These are phyloP conservation scores for Tolypocladium tropicale DNA, from an alignment of 2,329 filamentous ascomycete species.

Conservation along the genomic window DNA sequence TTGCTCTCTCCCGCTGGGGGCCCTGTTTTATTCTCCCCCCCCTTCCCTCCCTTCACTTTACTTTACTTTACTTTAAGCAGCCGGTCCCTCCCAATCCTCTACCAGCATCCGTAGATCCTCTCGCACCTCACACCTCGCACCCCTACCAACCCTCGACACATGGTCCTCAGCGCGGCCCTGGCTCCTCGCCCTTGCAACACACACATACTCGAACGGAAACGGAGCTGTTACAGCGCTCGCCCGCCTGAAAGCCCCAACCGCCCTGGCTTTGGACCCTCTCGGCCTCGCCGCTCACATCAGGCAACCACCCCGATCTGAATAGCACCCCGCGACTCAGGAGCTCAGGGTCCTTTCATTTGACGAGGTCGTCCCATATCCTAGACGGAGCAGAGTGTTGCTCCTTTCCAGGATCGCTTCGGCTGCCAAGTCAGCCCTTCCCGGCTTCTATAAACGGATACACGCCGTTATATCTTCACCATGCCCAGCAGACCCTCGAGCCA, in stretches of 20 bases:
- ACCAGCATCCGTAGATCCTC: too few relatives aligned
- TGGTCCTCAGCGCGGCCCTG: neutral
- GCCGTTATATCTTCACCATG: slow-evolving; percentile 3
- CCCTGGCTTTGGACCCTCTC: neutral
- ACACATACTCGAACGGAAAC: neutral
- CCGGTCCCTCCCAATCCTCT: neutral
- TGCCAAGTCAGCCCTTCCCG: neutral
- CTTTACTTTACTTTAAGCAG: neutral
- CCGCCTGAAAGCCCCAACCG: neutral
- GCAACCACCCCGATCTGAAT: neutral
- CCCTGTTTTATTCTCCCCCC: neutral
- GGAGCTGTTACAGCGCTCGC: neutral
- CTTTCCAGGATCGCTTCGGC: neutral
- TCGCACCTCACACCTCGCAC: neutral
- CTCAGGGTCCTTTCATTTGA: neutral
- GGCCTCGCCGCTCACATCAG: neutral
- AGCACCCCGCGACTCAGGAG: neutral
- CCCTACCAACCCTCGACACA: neutral
- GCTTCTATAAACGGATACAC: neutral
- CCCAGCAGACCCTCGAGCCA: slow-evolving; percentile 7
- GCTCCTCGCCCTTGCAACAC: neutral
- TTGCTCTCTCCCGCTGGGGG: neutral
- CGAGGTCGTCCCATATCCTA: neutral
- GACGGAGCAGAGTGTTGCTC: neutral
- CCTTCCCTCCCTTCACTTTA: neutral